These are phyloP conservation scores for Xylaria digitata DNA, from an alignment of 2,329 filamentous ascomycete species.

Conservation along the genomic window DNA sequence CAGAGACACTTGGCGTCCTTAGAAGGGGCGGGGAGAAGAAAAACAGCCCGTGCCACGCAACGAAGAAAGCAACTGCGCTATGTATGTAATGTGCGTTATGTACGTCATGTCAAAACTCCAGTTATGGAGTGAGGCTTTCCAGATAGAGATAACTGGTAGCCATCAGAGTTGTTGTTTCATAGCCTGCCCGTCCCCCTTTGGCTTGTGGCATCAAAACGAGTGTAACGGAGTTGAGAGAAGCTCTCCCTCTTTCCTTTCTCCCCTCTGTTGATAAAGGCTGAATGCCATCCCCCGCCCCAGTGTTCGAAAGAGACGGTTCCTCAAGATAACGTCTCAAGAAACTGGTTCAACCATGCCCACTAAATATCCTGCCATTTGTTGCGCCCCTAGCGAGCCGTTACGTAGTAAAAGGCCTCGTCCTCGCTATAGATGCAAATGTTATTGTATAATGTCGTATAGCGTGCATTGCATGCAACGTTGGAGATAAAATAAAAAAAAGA, in stretches of 20 bases:
- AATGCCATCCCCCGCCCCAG: neutral
- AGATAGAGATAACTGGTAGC: constrained; percentile 25
- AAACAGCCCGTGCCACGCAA: constrained; percentile 18
- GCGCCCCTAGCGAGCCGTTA: constrained; percentile 16
- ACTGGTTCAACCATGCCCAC: constrained; percentile 16
- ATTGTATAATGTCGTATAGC: constrained; percentile 40
- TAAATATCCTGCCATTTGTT: constrained; percentile 7
- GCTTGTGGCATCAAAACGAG: constrained; percentile 32
- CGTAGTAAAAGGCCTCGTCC: constrained; percentile 20
- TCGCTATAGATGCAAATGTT: constrained; percentile 35
- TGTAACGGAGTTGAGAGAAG: constrained; percentile 23
- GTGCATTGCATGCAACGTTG: constrained; percentile 16
- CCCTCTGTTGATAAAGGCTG: constrained; percentile 3
- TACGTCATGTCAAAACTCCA: constrained; percentile 30
- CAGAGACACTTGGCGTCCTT: constrained; percentile 15
- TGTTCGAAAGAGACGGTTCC: neutral
- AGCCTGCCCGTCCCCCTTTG: constrained; percentile 31
- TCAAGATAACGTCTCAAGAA: constrained; percentile 17
- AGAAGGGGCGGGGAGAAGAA: neutral
- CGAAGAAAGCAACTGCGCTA: constrained; percentile 27
- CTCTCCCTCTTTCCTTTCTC: constrained; percentile 1
- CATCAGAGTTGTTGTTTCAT: constrained; percentile 37
- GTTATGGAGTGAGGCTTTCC: constrained; percentile 34
- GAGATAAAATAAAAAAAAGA: constrained; percentile 15
- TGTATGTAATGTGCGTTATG: constrained; percentile 31